Percentiles rank a stretch among this genome's conserved stretches.
Evolutionary conservation across 176 grass and related monocot species (phyloP).

Genomic region (Cocos nucifera): DNA sequence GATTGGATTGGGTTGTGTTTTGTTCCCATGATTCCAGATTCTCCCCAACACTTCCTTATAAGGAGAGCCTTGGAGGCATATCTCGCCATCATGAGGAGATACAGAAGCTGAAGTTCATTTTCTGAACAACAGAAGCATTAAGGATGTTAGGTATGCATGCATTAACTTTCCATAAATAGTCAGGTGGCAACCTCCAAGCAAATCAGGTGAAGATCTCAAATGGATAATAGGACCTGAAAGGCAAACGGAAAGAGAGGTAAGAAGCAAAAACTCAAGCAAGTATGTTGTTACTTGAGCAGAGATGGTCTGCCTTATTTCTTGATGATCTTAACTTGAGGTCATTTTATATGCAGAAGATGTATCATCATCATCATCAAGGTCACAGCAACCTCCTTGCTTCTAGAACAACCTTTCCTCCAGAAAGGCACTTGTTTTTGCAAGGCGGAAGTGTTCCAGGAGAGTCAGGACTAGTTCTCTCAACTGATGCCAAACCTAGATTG

Average conservation of each 20-base stretch:
- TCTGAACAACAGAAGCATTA: neutral
- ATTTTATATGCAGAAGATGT: constrained; percentile 52
- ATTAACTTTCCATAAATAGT: neutral
- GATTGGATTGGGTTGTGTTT: constrained; percentile 43
- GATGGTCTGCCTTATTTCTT: neutral
- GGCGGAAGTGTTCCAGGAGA: constrained; percentile 46
- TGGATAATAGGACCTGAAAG: constrained; percentile 34
- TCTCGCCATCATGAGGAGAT: neutral
- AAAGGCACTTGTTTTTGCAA: constrained; percentile 46
- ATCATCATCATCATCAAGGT: constrained; percentile 47
- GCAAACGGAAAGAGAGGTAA: constrained; percentile 17
- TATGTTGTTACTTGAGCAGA: constrained; percentile 7
- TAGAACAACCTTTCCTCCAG: constrained; percentile 32
- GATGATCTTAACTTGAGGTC: constrained; percentile 17
- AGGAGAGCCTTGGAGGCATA: neutral
- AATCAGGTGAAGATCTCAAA: constrained; percentile 23
- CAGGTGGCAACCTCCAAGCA: neutral
- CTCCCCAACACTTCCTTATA: constrained; percentile 13
- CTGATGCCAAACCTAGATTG: constrained; percentile 67
- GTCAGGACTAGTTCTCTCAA: constrained; percentile 83
- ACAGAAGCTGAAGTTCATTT: neutral
- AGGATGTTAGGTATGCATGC: neutral
- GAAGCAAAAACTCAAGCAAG: constrained; percentile 27
- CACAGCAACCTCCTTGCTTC: constrained; percentile 51
- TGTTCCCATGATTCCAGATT: constrained; percentile 23